Base-by-base conservation (phyloP, 192 early-diverging fungal genomes). In the Podila minutissima region DNA sequence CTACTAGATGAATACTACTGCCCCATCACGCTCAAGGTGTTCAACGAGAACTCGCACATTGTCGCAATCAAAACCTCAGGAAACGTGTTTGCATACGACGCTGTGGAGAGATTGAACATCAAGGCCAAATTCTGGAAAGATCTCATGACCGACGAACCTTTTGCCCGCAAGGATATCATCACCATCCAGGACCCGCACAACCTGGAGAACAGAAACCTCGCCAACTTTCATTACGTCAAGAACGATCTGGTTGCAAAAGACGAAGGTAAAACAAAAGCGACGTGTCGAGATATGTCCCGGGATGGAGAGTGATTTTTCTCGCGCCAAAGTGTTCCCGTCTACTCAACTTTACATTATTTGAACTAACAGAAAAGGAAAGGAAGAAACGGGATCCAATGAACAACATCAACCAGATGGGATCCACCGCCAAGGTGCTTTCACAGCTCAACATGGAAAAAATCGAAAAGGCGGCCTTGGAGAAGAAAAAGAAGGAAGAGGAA, bases 181-280 rank as follows among this genome's bases (percentile, higher is more conserved):
- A 94, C 94, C 22, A 84, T 99, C 33, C 95, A 95, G 88, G 94
- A 96, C 76, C 95, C 95, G 55, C 93, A 96, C 66, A 90, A 94
- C 53, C 68, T 95, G 5, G 83, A 84, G 55, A 85, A 82, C 26
- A 83, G 89, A 51, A 87, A 95, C 61, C 89, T 94, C 64, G 85
- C 86, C 10, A 86, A 91, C n/a, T 97, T 94, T 66, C 86, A 94
- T 74, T 92, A 94, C 69, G 66, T 92, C 66, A 92, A 92, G 67
- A 89, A 94, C 37, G 88, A 95, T 13, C 64, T 93, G 29, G 84
- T 84, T 29, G 75, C 91, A 2, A 85, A 87, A 3, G 85, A 92
- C 73, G 83, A 83, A 71, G 84, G 83, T 82, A 70, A 67, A 22
- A 53, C 19, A 22, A 17, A 55, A 26, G 17, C 41, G 15, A 15